Base-by-base conservation (phyloP, 2,329 filamentous ascomycete genomes). In the Thermoascus crustaceus region DNA sequence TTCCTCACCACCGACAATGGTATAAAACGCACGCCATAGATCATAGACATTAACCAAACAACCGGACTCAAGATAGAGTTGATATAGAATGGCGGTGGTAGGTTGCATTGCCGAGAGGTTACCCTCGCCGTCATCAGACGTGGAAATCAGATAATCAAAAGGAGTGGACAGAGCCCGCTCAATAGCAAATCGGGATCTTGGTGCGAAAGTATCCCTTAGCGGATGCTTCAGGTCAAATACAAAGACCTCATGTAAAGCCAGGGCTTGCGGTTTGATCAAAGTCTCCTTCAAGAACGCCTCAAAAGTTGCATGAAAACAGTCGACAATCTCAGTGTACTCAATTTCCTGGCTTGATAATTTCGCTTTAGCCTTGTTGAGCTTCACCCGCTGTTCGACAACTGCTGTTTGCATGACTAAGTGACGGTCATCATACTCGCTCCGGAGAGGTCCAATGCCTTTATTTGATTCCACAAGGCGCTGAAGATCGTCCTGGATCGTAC, bases 341-440 rank as follows among this genome's bases (percentile, higher is more conserved):
- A 65, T 57, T 45, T 76, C 72, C 39, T 71, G 60, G 40, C 70
- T 60, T 0, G 73, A 71, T 3, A 77, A 55, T 5, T 68, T 62
- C 2, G 70, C 66, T 48, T 71, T 74, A 37, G 71, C 68, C 50
- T 73, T 76, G 54, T 68, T 75, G 14, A 78, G 58, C 34, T 71
- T 67, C 13, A 78, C 69, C 43, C 75, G 75, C 44, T 77, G 72
- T 11, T 74, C 71, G 2, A 77, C 67, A n/a, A 78, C 63, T 0
- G 74, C 76, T 3, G 75, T 75, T 38, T 72, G 63, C 4, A 75
- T 54, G 11, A 68, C 69, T 4, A 71, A 67, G 44, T 70, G 69
- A 26, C 81, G 79, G 7, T 81, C 72, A 47, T 80, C 80, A 57
- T 91, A 83, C 54, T 80, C 81, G 61, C 80, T 93, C 42, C 80